phyloP scores from a whole-genome alignment of 1,284 basidiomycete species.

The Rhizopogon hawkerae region DNA sequence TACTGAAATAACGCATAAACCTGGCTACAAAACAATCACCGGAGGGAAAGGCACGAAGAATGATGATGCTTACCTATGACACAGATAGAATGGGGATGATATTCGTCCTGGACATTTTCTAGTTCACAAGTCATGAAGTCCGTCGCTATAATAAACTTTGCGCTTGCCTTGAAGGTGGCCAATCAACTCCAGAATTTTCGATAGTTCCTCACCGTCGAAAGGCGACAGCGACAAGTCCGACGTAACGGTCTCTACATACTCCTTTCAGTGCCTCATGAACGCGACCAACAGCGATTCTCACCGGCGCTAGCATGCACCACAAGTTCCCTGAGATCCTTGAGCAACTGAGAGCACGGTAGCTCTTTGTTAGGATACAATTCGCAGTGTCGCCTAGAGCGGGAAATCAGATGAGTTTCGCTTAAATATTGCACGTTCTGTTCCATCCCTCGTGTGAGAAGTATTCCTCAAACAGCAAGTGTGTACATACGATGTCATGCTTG shows the following conservation, averaged over 20 bases:
- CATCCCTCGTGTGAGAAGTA: background rate
- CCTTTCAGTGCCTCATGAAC: background rate
- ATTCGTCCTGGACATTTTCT: background rate
- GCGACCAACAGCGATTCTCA: conserved; percentile 22
- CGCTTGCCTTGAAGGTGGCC: conserved; percentile 2
- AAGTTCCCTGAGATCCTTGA: conserved; percentile 9
- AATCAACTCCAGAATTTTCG: conserved; percentile 8
- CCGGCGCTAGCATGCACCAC: conserved; percentile 11
- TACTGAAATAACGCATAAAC: conserved; percentile 11
- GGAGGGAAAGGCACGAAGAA: background rate
- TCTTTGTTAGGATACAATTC: conserved; percentile 8
- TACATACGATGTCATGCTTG: conserved; percentile 14
- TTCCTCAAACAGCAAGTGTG: background rate
- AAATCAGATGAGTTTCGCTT: background rate
- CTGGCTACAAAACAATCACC: conserved; percentile 4
- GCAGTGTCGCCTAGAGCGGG: conserved; percentile 4
- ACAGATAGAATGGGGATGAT: conserved; percentile 4
- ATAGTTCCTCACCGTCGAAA: conserved; percentile 7
- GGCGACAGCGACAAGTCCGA: conserved; percentile 7
- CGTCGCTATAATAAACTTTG: too few species aligned
- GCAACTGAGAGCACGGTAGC: background rate
- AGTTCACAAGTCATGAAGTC: background rate
- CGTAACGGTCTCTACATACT: conserved; percentile 6
- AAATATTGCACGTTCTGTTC: background rate
- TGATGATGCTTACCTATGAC: conserved; percentile 7